These are phyloP conservation scores for Isatis tinctoria DNA, from an alignment of 345 rosid genomes.

Conservation along the genomic window DNA sequence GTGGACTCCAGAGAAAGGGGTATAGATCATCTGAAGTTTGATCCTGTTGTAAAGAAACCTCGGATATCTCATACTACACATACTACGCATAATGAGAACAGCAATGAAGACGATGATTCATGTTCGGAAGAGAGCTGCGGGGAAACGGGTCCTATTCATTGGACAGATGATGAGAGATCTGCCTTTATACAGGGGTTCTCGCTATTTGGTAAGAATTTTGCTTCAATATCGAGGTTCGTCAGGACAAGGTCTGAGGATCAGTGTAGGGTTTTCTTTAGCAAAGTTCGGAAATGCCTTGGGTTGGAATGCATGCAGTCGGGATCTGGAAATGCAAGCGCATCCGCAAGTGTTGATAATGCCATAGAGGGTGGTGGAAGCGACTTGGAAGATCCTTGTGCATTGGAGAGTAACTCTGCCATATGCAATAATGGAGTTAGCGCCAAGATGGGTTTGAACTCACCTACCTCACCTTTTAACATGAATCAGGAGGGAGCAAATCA, in stretches of 20 bases:
- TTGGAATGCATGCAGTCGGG: conserved; percentile 59
- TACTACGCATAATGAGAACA: conserved; percentile 42
- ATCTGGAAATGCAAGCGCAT: conserved; percentile 38
- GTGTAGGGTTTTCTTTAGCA: conserved; percentile 88
- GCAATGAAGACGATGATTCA: conserved; percentile 63
- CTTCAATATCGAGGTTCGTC: conserved; percentile 56
- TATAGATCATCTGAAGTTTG: conserved; percentile 42
- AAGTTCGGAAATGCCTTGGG: conserved; percentile 89
- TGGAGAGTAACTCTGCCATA: conserved; percentile 47
- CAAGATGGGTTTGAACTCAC: conserved; percentile 39
- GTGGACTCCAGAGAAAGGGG: conserved; percentile 50
- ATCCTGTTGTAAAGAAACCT: conserved; percentile 40
- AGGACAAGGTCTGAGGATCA: conserved; percentile 74
- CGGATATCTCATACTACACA: conserved; percentile 59
- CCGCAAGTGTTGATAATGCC: conserved; percentile 48
- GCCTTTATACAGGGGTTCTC: conserved; percentile 69
- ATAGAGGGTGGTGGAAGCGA: conserved; percentile 70
- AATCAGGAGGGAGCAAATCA: conserved; percentile 35
- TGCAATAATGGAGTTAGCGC: conserved; percentile 43
- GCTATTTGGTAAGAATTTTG: conserved; percentile 80
- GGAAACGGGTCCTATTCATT: conserved; percentile 75
- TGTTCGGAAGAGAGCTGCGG: conserved; percentile 94
- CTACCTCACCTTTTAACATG: conserved; percentile 24
- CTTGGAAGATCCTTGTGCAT: conserved; percentile 55
- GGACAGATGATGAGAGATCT: conserved; percentile 91